Evolutionary conservation across 78 protist species (phyloP).

Genomic region (Reticulomyxa filosa): DNA sequence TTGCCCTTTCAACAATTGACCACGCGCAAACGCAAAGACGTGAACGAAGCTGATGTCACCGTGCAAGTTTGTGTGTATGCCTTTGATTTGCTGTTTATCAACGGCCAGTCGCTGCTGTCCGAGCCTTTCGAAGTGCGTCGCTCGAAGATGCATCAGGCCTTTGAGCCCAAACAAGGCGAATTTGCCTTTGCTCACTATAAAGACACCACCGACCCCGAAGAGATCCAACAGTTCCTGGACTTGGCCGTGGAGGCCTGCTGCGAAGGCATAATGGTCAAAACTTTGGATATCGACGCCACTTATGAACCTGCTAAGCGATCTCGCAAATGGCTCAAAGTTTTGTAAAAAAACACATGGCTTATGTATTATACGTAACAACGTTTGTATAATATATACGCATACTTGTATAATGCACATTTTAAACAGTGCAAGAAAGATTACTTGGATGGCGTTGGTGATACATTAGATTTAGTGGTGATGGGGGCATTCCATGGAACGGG

Average conservation of each 20-base stretch:
- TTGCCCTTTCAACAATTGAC: slow-evolving; percentile 71
- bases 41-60: slow-evolving; percentile 19
- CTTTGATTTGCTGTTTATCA: slow-evolving; percentile 77
- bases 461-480: slow-evolving; percentile 86
- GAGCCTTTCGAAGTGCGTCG: slow-evolving; percentile 1
- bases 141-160: not conserved
- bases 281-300: slow-evolving; percentile 37
- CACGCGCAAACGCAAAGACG: slow-evolving; percentile 59
- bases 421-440: slow-evolving; percentile 74
- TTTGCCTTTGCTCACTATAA: slow-evolving; percentile 40
- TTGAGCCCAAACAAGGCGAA: not conserved
- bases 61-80: slow-evolving; percentile 80
- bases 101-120: slow-evolving; percentile 44
- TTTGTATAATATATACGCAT: no score
- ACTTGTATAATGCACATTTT: no score
- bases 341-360: no score
- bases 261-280: slow-evolving; percentile 93
- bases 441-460: slow-evolving; percentile 75
- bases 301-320: slow-evolving; percentile 21
- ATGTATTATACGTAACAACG: no score
- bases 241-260: slow-evolving; percentile 46
- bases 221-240: slow-evolving; percentile 38
- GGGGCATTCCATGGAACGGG: slow-evolving; percentile 88
- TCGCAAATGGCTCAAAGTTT: slow-evolving; percentile 66
- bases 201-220: slow-evolving; percentile 43